Percentiles rank a stretch among this genome's conserved stretches.
phyloP scores from a whole-genome alignment of 2,329 filamentous ascomycete species.

The Colletotrichum acutatum region DNA sequence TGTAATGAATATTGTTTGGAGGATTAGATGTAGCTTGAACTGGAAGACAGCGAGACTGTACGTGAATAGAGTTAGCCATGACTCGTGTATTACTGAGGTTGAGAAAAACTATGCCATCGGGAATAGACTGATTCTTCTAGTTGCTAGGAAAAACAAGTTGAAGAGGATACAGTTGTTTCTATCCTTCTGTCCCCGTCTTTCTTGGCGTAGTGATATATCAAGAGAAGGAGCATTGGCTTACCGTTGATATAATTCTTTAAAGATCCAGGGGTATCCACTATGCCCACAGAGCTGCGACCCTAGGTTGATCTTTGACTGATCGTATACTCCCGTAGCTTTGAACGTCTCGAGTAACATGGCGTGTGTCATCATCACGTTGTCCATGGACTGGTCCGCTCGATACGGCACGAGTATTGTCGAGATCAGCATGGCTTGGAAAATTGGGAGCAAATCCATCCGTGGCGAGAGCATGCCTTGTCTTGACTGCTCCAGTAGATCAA shows the following conservation, averaged over 20 bases:
- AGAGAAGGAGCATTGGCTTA: not conserved
- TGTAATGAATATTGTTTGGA: conserved; percentile 28
- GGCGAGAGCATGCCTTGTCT: conserved; percentile 17
- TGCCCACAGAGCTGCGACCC: not conserved
- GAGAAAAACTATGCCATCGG: not conserved
- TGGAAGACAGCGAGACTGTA: conserved; percentile 28
- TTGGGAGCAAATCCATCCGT: not conserved
- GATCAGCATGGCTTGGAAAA: conserved; percentile 21
- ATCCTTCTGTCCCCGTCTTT: not conserved
- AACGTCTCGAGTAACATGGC: conserved; percentile 24
- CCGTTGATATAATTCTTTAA: conserved; percentile 23
- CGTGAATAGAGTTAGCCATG: not conserved
- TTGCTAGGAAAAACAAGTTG: too few relatives aligned
- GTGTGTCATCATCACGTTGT: conserved; percentile 27
- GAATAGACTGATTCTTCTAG: too few relatives aligned
- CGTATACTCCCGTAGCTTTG: conserved; percentile 16
- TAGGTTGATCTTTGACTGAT: conserved; percentile 12
- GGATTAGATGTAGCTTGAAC: conserved; percentile 26
- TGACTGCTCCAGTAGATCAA: conserved; percentile 17
- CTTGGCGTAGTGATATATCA: not conserved
- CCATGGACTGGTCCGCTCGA: conserved; percentile 17
- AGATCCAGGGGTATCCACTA: conserved; percentile 9
- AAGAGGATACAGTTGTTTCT: not conserved
- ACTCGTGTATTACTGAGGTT: not conserved
- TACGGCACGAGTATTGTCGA: conserved; percentile 23